A percentile compares a stretch with the other conserved stretches of the same genome.
These are phyloP conservation scores for Trichosporon coremiiforme DNA, from an alignment of 1,284 basidiomycete species.

Conservation along the genomic window DNA sequence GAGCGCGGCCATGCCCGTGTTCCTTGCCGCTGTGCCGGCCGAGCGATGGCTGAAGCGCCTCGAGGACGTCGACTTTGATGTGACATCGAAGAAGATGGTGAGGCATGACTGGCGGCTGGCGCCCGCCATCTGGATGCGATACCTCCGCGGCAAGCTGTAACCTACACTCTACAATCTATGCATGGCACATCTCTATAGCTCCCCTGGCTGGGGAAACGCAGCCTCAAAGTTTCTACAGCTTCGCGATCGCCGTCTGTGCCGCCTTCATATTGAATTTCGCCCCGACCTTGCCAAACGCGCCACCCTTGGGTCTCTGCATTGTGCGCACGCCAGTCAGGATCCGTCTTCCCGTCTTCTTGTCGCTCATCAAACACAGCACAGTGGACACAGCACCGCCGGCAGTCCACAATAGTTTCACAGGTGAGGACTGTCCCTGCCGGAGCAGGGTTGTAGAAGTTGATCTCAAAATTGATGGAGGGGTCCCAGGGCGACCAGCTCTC, in stretches of 20 bases:
- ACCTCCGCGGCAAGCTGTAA: constrained; percentile 55
- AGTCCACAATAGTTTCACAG: too few species aligned
- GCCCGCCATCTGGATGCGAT: constrained; percentile 77
- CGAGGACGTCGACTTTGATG: constrained; percentile 79
- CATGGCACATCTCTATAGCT: not conserved
- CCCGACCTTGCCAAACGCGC: not conserved
- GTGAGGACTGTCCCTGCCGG: too few species aligned
- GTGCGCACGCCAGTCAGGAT: constrained; percentile 25
- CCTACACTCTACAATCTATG: not conserved
- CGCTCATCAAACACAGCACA: constrained; percentile 20
- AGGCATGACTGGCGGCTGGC: constrained; percentile 80
- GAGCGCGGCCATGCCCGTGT: constrained; percentile 69
- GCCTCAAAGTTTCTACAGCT: too few species aligned
- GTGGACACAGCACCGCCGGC: constrained; percentile 16
- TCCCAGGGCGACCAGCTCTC: constrained; percentile 41
- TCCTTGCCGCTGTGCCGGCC: constrained; percentile 77
- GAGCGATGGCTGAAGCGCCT: constrained; percentile 68
- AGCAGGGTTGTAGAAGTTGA: constrained; percentile 42
- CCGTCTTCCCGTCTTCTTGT: constrained; percentile 19
- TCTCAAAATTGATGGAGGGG: constrained; percentile 40
- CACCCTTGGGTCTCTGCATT: constrained; percentile 10
- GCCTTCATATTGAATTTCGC: not conserved
- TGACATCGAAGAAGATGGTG: constrained; percentile 71
- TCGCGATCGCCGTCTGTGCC: not conserved
- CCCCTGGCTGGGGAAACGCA: too few species aligned